phyloP scores from a whole-genome alignment of 139 green algal species.

The Chlorella sp. region DNA sequence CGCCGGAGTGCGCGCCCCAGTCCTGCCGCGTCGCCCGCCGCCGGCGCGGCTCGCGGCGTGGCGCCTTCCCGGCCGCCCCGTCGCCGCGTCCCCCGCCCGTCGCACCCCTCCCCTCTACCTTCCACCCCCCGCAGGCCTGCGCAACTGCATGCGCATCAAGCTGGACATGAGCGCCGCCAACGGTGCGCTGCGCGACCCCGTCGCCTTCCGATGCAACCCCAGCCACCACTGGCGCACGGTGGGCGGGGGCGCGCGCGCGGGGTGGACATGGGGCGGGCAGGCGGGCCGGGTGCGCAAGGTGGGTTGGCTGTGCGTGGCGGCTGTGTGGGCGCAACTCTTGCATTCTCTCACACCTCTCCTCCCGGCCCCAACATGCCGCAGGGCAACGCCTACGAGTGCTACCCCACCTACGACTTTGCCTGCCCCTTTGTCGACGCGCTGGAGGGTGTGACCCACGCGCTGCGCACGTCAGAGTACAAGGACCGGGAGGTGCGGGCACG shows the following conservation, averaged over 20 bases:
- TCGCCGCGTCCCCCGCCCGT: too few relatives aligned
- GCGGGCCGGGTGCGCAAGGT: background rate
- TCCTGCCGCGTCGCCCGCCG: too few relatives aligned
- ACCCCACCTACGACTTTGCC: slow-evolving; percentile 99
- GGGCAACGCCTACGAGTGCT: slow-evolving; percentile 63
- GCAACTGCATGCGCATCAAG: slow-evolving; percentile 91
- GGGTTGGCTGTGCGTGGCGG: background rate
- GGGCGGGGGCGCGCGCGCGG: slow-evolving; percentile 82
- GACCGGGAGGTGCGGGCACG: slow-evolving; percentile 63
- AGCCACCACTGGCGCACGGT: slow-evolving; percentile 92
- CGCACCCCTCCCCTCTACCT: too few relatives aligned
- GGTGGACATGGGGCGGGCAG: background rate
- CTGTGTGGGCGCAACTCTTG: background rate
- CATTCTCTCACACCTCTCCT: background rate
- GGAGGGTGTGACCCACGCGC: slow-evolving; percentile 96
- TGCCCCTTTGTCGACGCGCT: slow-evolving; percentile 95
- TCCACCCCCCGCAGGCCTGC: slow-evolving; percentile 13
- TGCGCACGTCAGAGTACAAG: slow-evolving; percentile 96
- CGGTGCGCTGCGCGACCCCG: slow-evolving; percentile 91
- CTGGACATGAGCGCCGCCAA: slow-evolving; percentile 86
- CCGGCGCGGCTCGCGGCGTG: too few relatives aligned
- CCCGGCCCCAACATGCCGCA: background rate
- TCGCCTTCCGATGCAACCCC: slow-evolving; percentile 93
- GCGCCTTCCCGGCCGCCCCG: too few relatives aligned
- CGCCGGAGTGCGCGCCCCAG: too few relatives aligned